These are phyloP conservation scores for Candida jianshihensis DNA, from an alignment of 805 yeast genomes.

Conservation along the genomic window DNA sequence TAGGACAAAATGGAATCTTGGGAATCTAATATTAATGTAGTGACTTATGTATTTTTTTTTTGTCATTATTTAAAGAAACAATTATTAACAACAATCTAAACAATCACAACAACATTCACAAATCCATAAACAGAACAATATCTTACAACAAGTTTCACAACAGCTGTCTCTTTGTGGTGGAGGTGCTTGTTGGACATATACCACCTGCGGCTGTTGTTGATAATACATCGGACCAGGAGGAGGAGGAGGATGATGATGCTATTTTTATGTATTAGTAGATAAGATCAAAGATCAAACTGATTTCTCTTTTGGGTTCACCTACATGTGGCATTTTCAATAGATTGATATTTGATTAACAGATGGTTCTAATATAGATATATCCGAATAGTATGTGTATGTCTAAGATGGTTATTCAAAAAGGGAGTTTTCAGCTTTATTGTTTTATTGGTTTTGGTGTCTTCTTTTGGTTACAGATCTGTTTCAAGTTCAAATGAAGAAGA, in stretches of 20 bases:
- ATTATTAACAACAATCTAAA: neutral
- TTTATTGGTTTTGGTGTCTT: too few species aligned
- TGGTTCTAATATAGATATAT: too few species aligned
- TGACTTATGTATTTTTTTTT: neutral
- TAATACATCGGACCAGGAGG: constrained; percentile 9
- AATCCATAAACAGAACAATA: constrained; percentile 25
- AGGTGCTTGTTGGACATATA: constrained; percentile 24
- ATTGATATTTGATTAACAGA: neutral
- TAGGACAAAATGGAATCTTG: neutral
- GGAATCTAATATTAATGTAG: neutral
- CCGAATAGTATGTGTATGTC: too few species aligned
- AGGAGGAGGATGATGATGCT: constrained; percentile 13
- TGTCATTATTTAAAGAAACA: neutral
- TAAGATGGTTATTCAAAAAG: too few species aligned
- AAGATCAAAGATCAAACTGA: neutral
- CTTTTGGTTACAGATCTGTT: too few species aligned
- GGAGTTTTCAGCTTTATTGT: too few species aligned
- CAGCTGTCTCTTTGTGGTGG: constrained; percentile 20
- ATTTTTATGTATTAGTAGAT: constrained; percentile 14
- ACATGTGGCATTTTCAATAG: neutral
- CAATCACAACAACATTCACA: constrained; percentile 22
- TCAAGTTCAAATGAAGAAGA: too few species aligned
- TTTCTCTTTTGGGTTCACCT: neutral
- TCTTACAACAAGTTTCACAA: constrained; percentile 23
- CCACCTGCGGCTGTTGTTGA: constrained; percentile 18